phyloP scores from a whole-genome alignment of 2,329 filamentous ascomycete genomes.

The Aspergillus neotritici region DNA sequence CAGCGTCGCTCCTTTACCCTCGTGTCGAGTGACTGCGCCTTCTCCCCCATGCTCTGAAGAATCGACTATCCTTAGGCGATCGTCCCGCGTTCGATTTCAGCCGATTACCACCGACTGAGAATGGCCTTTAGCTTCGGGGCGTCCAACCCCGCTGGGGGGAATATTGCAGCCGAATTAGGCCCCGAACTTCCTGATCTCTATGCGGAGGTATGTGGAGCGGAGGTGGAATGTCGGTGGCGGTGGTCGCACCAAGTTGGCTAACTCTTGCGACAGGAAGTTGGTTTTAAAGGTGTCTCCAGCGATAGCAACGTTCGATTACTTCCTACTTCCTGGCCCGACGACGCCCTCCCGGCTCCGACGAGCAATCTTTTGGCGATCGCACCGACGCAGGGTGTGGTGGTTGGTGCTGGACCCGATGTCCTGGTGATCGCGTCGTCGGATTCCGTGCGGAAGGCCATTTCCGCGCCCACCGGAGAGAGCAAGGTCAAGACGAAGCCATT shows the following conservation, averaged over 20 bases:
- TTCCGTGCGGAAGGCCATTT: constrained; percentile 69
- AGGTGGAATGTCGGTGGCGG: background rate
- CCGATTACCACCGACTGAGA: constrained; percentile 33
- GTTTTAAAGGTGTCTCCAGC: constrained; percentile 72
- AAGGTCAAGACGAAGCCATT: constrained; percentile 62
- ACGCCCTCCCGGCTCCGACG: constrained; percentile 65
- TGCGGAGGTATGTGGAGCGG: constrained; percentile 61
- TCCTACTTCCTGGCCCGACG: constrained; percentile 67
- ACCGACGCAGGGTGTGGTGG: constrained; percentile 71
- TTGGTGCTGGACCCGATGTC: constrained; percentile 76
- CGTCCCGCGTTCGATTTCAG: constrained; percentile 34
- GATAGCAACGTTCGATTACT: constrained; percentile 77
- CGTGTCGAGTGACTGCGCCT: constrained; percentile 27
- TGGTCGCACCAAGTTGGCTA: background rate
- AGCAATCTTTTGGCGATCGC: constrained; percentile 82
- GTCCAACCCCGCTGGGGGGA: constrained; percentile 40
- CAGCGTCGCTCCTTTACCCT: constrained; percentile 41
- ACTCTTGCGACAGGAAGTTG: constrained; percentile 54
- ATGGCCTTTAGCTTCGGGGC: constrained; percentile 62
- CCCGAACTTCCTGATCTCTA: constrained; percentile 70
- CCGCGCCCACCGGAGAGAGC: constrained; percentile 51
- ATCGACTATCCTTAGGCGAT: constrained; percentile 30
- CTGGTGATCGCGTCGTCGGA: constrained; percentile 73
- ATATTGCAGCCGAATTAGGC: constrained; percentile 47
- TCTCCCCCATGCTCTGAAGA: constrained; percentile 38